Conservation (phyloP, 768 basidiomycete genomes). For the Hebeloma cylindrosporum region DNA sequence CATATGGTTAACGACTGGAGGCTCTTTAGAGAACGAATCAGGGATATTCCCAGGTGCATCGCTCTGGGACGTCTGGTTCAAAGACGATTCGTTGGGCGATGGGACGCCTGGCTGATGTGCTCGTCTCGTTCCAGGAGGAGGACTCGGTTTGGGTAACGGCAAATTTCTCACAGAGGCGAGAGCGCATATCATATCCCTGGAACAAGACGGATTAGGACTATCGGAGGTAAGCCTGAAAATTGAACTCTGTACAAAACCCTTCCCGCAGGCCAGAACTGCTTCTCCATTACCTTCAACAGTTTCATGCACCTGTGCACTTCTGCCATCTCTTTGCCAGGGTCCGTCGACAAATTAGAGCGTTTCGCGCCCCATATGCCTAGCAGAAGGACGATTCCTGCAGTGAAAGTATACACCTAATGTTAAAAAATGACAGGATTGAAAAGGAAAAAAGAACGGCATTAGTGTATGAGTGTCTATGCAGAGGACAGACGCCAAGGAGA, state of each 20-base stretch:
- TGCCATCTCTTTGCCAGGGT: slow-evolving; percentile 55
- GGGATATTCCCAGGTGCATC: no score
- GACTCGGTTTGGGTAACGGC: slow-evolving; percentile 59
- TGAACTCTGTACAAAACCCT: slow-evolving; percentile 40
- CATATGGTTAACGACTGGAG: no score
- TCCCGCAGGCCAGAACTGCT: slow-evolving; percentile 46
- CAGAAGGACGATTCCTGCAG: slow-evolving; percentile 56
- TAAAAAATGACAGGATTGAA: slow-evolving; percentile 7
- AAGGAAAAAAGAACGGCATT: not conserved
- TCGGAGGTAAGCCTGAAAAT: no score
- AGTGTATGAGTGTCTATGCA: no score
- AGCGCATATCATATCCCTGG: slow-evolving; percentile 73
- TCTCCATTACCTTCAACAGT: slow-evolving; percentile 43
- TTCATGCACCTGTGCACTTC: slow-evolving; percentile 68
- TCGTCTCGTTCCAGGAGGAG: slow-evolving; percentile 46
- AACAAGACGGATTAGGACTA: not conserved
- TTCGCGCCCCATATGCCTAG: slow-evolving; percentile 69
- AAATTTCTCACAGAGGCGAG: slow-evolving; percentile 71
- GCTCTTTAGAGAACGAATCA: no score
- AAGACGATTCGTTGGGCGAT: no score
- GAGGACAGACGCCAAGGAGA: no score
- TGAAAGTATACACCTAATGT: slow-evolving; percentile 44
- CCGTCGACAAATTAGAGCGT: slow-evolving; percentile 45
- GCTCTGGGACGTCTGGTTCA: no score
- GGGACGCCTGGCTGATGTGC: slow-evolving; percentile 27